Evolutionary conservation across 1,284 basidiomycete species (phyloP), one percentile per base, ranked within the genome.

Genomic region (Irpex lacteus): DNA sequence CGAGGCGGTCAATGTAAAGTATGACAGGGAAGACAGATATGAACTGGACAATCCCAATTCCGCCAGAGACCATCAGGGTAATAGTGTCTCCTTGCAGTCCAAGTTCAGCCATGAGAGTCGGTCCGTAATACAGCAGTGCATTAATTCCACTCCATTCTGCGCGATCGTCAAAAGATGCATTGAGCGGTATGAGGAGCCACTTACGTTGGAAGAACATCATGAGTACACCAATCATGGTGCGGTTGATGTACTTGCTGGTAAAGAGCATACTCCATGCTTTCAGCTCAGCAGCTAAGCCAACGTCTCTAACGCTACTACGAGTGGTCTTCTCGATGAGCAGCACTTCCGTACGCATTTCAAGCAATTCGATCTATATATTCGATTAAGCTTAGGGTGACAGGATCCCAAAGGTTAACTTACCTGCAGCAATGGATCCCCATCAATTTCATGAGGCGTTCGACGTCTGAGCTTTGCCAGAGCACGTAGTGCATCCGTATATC

Each of bases 141-240:
- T 93, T 94, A 67, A 92, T 92, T 1, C 91, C 91, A 66, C 87
- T 89, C 91, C 91, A 92, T 77, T 92, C 91, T 92, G 1, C 32
- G 7, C 7, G 5, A 69, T 49, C 38, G 61, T 18, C 2, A 9
- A 60, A 26, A 15, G 57, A 61, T 60, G 37, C 13, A 38, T 38
- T 4, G 47, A 36, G 19, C 26, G 4, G 52, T 18, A 8, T 11
- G 34, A 26, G 21, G 58, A 26, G 6, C 19, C 19, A 77, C 88
- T 50, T 68, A 91, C 90, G 91, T 76, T 92, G 91, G 69, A 92
- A 92, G 63, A 90, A 85, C 88, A 92, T 92, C 71, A 91, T 84
- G 68, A 86, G 73, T 6, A 91, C 77, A 1, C 90, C 91, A 58
- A 92, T 82, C 71, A 83, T 74, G 0, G 91, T 92, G 49, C 89